Percentiles rank a stretch among this genome's conserved stretches.
Evolutionary conservation across 345 rosid species (phyloP).

Genomic region (Syzygium aromaticum): DNA sequence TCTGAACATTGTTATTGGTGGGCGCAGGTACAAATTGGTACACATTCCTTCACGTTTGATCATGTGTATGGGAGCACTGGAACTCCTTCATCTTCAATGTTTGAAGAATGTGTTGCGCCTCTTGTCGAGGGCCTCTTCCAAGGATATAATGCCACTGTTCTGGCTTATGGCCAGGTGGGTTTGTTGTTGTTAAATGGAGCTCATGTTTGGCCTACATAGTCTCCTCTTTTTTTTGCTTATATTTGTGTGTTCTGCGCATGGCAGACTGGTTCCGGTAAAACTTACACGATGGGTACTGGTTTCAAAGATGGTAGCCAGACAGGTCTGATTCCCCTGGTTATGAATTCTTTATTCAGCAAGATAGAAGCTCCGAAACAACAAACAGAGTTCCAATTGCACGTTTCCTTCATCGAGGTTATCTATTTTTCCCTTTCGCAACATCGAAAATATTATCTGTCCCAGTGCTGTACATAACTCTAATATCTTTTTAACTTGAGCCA

Average conservation of each 20-base stretch:
- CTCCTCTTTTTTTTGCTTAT: background rate
- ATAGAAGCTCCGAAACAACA: slow-evolving; percentile 71
- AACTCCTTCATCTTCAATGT: slow-evolving; percentile 74
- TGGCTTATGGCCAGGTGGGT: slow-evolving; percentile 97
- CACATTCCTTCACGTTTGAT: slow-evolving; percentile 95
- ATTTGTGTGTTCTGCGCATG: slow-evolving; percentile 7
- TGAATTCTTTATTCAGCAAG: slow-evolving; percentile 77
- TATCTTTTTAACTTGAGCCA: background rate
- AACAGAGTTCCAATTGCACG: slow-evolving; percentile 78
- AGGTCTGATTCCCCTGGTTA: slow-evolving; percentile 83
- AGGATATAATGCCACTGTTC: slow-evolving; percentile 98
- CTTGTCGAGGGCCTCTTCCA: slow-evolving; percentile 97
- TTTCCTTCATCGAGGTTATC: slow-evolving; percentile 95
- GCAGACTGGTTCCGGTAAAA: slow-evolving; percentile 99
- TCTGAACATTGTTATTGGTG: background rate
- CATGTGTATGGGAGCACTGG: slow-evolving; percentile 90
- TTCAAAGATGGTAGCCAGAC: slow-evolving; percentile 70
- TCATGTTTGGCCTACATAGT: background rate
- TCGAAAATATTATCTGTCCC: background rate
- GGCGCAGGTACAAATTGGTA: slow-evolving; percentile 86
- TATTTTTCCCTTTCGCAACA: background rate
- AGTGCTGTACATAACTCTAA: background rate
- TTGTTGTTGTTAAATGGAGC: background rate
- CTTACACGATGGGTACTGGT: slow-evolving; percentile 98
- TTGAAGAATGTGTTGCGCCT: slow-evolving; percentile 79